Base-by-base conservation (phyloP, 495 filamentous ascomycete species). In the Ramalina peruviana region DNA sequence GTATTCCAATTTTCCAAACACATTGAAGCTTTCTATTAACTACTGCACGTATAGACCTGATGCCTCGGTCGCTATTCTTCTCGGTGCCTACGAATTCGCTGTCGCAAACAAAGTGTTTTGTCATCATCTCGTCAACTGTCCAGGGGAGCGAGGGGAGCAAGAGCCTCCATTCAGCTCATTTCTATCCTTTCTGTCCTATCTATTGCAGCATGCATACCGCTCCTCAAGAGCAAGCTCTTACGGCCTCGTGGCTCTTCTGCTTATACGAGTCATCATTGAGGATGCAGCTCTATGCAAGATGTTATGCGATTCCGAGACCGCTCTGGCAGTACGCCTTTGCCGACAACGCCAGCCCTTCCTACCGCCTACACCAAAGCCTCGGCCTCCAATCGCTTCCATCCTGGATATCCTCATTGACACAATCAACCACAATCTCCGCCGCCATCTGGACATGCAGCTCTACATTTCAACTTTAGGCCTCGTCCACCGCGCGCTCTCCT, bases 41-140 rank as follows among this genome's bases (percentile, higher is more conserved):
- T 55, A 49, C 42, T 37, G 27, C 10, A 15, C 37, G 27, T 12
- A 15, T 46, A 94, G 89, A 49, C 92, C 92, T 6, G 78, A 79
- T 4, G 75, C 82, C 54, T 77, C 88, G 62, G 82, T 84, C 46
- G 80, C 87, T 4, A 71, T 92, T 0, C 67, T 97, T 6, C 70
- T 98, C 20, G 79, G 86, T 15, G 83, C 85, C 1, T 97, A 97
- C 62, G 93, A 97, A 59, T 97, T 97, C 65, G 81, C 78, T 21
- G 83, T 89, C 65, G 81, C 90, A 12, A 98, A 97, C 72, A 96
- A 94, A 66, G 74, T 97, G 19, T 97, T 97, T 64, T 90, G 86
- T 65, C 82, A 82, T 58, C 89, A 83, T 56, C 64, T 98, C 36
- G 76, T 94, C 45, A 78, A 79, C 11, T 62, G 78, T 20, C 57